Base-by-base conservation (phyloP, 2,329 filamentous ascomycete genomes). In the Aspergillus fischeri region DNA sequence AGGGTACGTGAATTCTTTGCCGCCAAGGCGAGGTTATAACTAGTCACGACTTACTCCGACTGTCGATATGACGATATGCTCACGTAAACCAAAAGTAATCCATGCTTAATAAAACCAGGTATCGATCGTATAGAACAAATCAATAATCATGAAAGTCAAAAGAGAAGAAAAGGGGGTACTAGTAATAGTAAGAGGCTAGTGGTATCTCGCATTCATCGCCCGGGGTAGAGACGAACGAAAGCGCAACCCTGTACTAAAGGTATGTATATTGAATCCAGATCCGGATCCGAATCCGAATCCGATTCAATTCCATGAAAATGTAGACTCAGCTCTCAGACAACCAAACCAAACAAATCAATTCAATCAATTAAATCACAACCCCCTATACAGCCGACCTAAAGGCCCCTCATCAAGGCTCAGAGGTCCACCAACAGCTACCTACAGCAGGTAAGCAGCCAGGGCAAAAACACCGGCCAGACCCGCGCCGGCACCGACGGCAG, bases 1-100 rank as follows among this genome's bases (percentile, higher is more conserved):
- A 88, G 86, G 72, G 83, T 96, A 2, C 82, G 78, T 67, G 86
- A 89, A 75, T 97, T 96, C 74, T 96, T 96, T 70, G 75, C 67
- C 52, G 66, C 63, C 53, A 77, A 77, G 61, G 70, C 74, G 52
- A 82, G 80, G 69, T 64, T 83, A 63, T 82, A 70, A 17, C 11
- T 14, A 3, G 29, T 14, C 11, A 32, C 28, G 2, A 14, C 10
- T 14, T 32, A 28, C 28, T 29, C 28, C 11, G 4, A 14, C 29
- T 14, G 1, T 32, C 47, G 24, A 20, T 8, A n/a, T 32, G 27
- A 35, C 14, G 17, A 51, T 14, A 54, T 11, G 42, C 17, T 7
- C 32, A 38, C 7, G 5, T 7, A 38, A 38, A 14, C 32, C 11
- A 35, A 35, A 14, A n/a, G 29, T 14, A 38, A 38, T 38, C 1